Evolutionary conservation across 2,329 filamentous ascomycete species (phyloP).

Genomic region (Hypoxylon sp.): DNA sequence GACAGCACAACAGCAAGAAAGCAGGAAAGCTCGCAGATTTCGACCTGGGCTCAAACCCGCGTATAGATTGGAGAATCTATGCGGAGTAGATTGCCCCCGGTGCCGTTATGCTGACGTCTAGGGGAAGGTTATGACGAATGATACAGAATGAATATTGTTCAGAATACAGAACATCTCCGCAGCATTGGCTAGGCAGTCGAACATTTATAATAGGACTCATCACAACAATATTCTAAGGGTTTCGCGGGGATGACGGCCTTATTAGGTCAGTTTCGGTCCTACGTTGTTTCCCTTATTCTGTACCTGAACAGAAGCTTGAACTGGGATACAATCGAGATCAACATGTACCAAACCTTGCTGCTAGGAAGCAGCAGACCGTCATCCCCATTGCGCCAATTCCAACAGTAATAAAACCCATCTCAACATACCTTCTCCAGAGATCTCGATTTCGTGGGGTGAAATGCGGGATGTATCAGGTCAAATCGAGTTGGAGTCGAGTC

Average conservation of each 20-base stretch:
- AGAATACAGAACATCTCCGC: conserved; percentile 49
- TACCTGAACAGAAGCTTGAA: conserved; percentile 9
- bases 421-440: conserved; percentile 31
- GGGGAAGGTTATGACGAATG: conserved; percentile 18
- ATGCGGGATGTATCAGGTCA: conserved; percentile 10
- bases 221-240: conserved; percentile 37
- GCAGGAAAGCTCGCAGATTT: neutral
- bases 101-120: conserved; percentile 19
- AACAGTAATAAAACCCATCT: conserved; percentile 11
- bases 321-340: conserved; percentile 5
- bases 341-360: conserved; percentile 10
- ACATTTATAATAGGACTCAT: conserved; percentile 51
- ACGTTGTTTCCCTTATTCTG: neutral
- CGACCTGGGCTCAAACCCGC: neutral
- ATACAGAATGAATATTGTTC: conserved; percentile 38
- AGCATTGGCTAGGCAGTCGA: conserved; percentile 51
- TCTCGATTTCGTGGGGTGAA: conserved; percentile 11
- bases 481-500: conserved; percentile 13
- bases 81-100: neutral
- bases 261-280: conserved; percentile 1
- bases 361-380: conserved; percentile 16
- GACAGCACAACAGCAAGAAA: conserved; percentile 24
- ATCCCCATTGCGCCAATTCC: conserved; percentile 12
- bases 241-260: conserved; percentile 10
- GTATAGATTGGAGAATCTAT: neutral